A percentile compares a stretch with the other conserved stretches of the same genome.
These are phyloP conservation scores for Teratosphaeria destructans DNA, from an alignment of 2,329 filamentous ascomycete genomes.

Conservation along the genomic window DNA sequence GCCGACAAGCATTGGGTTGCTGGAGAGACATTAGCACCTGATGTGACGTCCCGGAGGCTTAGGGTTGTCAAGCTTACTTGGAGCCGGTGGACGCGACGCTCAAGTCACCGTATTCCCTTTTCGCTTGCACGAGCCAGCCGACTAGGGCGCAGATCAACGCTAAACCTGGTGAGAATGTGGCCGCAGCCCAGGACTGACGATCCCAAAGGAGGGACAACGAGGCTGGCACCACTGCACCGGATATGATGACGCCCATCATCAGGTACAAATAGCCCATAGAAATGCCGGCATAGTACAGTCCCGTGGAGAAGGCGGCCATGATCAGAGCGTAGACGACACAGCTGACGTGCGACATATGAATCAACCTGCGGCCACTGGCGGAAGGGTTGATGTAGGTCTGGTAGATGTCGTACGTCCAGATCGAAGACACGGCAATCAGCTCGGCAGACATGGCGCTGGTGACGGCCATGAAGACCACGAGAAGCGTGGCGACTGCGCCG, in stretches of 20 bases:
- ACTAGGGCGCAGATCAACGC: conserved; percentile 59
- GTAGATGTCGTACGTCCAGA: conserved; percentile 82
- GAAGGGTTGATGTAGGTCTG: conserved; percentile 73
- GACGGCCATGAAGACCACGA: conserved; percentile 85
- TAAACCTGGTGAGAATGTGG: conserved; percentile 57
- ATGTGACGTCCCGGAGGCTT: not conserved
- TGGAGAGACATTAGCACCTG: conserved; percentile 5
- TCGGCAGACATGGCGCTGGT: conserved; percentile 75
- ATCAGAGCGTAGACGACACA: conserved; percentile 65
- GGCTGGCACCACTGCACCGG: conserved; percentile 63
- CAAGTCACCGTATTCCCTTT: conserved; percentile 57
- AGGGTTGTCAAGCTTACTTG: conserved; percentile 40
- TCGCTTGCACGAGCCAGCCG: conserved; percentile 69
- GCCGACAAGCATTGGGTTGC: conserved; percentile 73
- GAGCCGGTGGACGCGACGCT: conserved; percentile 65
- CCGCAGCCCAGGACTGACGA: conserved; percentile 66
- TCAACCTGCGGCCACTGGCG: conserved; percentile 64
- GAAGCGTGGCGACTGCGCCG: conserved; percentile 65
- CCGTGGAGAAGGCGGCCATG: conserved; percentile 70
- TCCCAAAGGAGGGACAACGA: conserved; percentile 72
- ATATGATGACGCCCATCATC: conserved; percentile 87
- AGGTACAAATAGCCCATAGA: conserved; percentile 84
- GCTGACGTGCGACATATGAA: conserved; percentile 66
- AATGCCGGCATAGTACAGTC: conserved; percentile 51
- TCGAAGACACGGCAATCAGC: conserved; percentile 77